Evolutionary conservation across 768 basidiomycete genomes (phyloP).

Genomic region (Chalciporus chontae): DNA sequence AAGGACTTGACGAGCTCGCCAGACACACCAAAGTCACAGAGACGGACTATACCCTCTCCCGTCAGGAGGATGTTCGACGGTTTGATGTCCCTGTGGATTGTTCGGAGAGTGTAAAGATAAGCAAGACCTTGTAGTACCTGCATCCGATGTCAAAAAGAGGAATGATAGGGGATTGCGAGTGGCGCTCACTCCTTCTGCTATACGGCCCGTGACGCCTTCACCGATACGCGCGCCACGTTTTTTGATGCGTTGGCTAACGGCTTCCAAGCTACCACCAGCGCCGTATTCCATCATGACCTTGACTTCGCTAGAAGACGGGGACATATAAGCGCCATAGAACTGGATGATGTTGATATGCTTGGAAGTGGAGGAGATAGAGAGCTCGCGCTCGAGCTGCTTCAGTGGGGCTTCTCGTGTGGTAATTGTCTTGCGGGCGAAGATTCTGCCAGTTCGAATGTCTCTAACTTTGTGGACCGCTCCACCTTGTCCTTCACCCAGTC

Average conservation of each 20-base stretch:
- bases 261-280: conserved; percentile 87
- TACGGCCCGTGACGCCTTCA: conserved; percentile 85
- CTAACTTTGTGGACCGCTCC: conserved; percentile 94
- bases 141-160: conserved; percentile 7
- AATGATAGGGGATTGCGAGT: neutral
- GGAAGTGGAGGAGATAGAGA: conserved; percentile 84
- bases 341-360: conserved; percentile 83
- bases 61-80: conserved; percentile 92
- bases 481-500: conserved; percentile 93
- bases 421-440: conserved; percentile 95
- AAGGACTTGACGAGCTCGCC: conserved; percentile 89
- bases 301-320: conserved; percentile 84
- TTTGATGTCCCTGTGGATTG: conserved; percentile 96
- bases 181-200: conserved; percentile 83
- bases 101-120: conserved; percentile 86
- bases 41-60: conserved; percentile 83
- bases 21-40: conserved; percentile 96
- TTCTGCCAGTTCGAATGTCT: conserved; percentile 71
- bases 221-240: conserved; percentile 75
- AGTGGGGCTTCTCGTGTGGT: conserved; percentile 86
- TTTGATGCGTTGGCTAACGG: conserved; percentile 80
- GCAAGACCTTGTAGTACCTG: conserved; percentile 89
- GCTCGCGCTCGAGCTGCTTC: conserved; percentile 89
- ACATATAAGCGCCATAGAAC: conserved; percentile 92
- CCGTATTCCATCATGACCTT: conserved; percentile 92